Conservation (phyloP, 805 yeast genomes). For the Candida nitratophila region DNA sequence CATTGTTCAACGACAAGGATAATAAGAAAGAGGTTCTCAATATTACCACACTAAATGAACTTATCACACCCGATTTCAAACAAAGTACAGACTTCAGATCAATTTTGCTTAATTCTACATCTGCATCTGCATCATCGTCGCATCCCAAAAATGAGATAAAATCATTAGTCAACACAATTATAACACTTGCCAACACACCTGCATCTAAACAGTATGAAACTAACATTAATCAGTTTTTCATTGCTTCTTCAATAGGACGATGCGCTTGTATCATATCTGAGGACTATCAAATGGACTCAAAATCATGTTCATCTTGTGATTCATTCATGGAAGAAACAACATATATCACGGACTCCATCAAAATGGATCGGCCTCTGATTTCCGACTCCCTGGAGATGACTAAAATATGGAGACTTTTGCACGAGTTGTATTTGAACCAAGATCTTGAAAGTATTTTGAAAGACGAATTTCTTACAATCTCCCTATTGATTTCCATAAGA, state of each 20-base stretch:
- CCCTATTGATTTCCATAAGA: conserved; percentile 37
- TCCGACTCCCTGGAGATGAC: conserved; percentile 10
- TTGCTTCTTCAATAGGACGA: conserved; percentile 26
- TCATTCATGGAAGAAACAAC: conserved; percentile 5
- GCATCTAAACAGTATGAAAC: not conserved
- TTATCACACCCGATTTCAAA: too few relatives aligned
- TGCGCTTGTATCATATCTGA: conserved; percentile 35
- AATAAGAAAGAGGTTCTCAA: not conserved
- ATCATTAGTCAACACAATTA: conserved; percentile 5
- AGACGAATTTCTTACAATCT: conserved; percentile 28
- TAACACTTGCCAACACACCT: conserved; percentile 23
- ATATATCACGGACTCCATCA: conserved; percentile 13
- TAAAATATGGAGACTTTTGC: conserved; percentile 20
- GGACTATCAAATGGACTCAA: conserved; percentile 26
- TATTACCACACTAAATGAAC: too few relatives aligned
- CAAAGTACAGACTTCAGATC: too few relatives aligned
- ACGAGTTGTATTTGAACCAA: conserved; percentile 17
- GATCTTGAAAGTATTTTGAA: conserved; percentile 2
- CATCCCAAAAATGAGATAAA: too few relatives aligned
- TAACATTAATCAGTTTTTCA: not conserved
- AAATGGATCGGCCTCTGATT: conserved; percentile 24
- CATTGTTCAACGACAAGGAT: not conserved
- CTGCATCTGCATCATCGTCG: too few relatives aligned
- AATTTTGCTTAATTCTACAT: too few relatives aligned
- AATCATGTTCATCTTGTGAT: conserved; percentile 34